Percentiles rank a stretch among this genome's conserved stretches.
Evolutionary conservation across 208 protist species (phyloP).

Genomic region (Acanthamoeba triangularis): DNA sequence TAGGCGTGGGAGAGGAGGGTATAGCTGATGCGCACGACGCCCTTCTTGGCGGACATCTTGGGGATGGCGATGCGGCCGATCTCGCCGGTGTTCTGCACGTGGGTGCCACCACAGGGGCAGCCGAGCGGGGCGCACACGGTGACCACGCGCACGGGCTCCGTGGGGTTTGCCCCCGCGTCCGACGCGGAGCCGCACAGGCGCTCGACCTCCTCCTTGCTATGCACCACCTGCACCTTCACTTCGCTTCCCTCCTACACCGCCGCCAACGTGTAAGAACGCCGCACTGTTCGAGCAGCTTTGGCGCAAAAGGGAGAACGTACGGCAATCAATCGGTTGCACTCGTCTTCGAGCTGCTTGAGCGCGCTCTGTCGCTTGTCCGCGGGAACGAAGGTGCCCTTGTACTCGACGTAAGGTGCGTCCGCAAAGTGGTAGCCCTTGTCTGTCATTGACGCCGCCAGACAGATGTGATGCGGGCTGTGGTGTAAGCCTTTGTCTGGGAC

Average conservation of each 20-base stretch:
- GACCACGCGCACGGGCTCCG: conserved; percentile 1
- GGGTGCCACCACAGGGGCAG: conserved; percentile 54
- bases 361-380: neutral
- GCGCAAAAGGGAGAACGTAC: neutral
- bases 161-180: neutral
- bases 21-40: conserved; percentile 42
- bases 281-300: too few species aligned
- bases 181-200: neutral
- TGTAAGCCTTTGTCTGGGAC: too few species aligned
- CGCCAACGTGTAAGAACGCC: neutral
- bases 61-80: conserved; percentile 17
- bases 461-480: neutral
- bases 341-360: conserved; percentile 32
- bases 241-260: neutral
- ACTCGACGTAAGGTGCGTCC: conserved; percentile 41
- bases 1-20: neutral
- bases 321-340: conserved; percentile 56
- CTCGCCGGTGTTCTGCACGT: conserved; percentile 44
- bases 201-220: conserved; percentile 19
- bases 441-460: neutral
- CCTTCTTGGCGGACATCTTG: conserved; percentile 57
- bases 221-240: neutral
- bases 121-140: conserved; percentile 12
- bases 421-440: conserved; percentile 65
- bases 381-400: conserved; percentile 47